These are phyloP conservation scores for Termitomyces sp. DNA, from an alignment of 768 basidiomycete genomes.

Conservation along the genomic window DNA sequence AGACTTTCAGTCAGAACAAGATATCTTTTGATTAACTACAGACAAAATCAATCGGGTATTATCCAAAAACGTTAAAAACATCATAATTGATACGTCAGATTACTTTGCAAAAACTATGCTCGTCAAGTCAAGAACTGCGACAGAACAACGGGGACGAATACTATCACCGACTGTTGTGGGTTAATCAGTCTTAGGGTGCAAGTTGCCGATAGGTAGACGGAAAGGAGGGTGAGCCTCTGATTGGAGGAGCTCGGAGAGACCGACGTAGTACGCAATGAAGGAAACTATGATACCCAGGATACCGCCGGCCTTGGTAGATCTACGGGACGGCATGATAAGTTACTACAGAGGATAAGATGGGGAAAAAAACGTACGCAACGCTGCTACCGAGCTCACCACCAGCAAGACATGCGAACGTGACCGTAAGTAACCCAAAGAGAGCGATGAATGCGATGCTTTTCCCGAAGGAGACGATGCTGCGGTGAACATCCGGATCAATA, in stretches of 20 bases:
- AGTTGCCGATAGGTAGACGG: constrained; percentile 36
- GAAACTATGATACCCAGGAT: constrained; percentile 39
- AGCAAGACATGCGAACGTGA: constrained; percentile 39
- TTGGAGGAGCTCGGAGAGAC: constrained; percentile 36
- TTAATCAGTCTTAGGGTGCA: constrained; percentile 19
- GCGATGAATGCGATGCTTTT: constrained; percentile 34
- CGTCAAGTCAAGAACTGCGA: neutral
- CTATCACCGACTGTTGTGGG: too few species aligned
- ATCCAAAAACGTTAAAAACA: neutral
- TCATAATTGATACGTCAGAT: neutral
- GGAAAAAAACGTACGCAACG: constrained; percentile 19
- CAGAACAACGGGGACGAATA: too few species aligned
- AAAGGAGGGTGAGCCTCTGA: constrained; percentile 33
- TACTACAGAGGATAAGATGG: neutral
- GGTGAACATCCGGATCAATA: neutral
- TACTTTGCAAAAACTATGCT: too few species aligned
- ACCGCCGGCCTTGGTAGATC: constrained; percentile 38
- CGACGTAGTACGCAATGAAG: constrained; percentile 44
- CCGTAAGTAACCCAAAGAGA: constrained; percentile 29
- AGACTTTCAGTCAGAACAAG: neutral
- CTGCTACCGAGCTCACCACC: constrained; percentile 28
- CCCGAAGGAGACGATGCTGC: constrained; percentile 33
- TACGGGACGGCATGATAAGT: constrained; percentile 10
- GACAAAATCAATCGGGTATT: neutral
- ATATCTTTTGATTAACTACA: neutral